Base-by-base conservation (phyloP, 163 green algal genomes). In the Scenedesmus sp. region DNA sequence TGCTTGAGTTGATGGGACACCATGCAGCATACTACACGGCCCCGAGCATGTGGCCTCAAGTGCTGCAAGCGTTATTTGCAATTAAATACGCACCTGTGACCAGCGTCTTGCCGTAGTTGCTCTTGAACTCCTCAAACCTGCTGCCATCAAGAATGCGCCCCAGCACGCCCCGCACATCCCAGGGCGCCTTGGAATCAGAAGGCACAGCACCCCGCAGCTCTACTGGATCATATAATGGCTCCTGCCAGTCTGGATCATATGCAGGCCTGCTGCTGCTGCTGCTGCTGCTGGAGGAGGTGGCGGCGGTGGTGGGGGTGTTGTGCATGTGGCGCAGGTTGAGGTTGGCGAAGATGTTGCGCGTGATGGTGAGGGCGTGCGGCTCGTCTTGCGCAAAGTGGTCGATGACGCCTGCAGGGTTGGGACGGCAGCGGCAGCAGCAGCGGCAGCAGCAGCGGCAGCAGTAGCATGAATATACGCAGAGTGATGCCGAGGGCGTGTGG, bases 41-140 rank as follows among this genome's bases (percentile, higher is more conserved):
- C 34, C 34, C 34, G 34, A 46, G 34, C 34, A 46, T 46, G 34
- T 46, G 34, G 34, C 34, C 34, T 46, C 34, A 0, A 52, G 1
- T 88, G 20, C 73, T n/a, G 23, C n/a, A 46, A 46, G 34, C 34
- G 34, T 46, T 46, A 46, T 46, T 46, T 46, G 34, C 34, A 46
- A 1, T 46, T 1, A 46, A 46, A 46, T 8, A 79, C 91, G n/a
- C 89, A 96, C 95, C 95, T 23, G 96, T 98, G 23, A 99, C 95
- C 2, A 99, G 94, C 18, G 97, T 99, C 4, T 67, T 95, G 26
- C 98, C 98, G 81, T 99, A 99, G 82, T 96, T 94, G 67, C 93
- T 92, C 92, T 99, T 99, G 94, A 99, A 99, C 93, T 99, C 97
- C 55, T 99, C 94, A 92, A 99, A 98, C 10, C 95, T 83, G 54